phyloP scores from a whole-genome alignment of 2,329 filamentous ascomycete genomes.

The Calonectria hawksworthii region DNA sequence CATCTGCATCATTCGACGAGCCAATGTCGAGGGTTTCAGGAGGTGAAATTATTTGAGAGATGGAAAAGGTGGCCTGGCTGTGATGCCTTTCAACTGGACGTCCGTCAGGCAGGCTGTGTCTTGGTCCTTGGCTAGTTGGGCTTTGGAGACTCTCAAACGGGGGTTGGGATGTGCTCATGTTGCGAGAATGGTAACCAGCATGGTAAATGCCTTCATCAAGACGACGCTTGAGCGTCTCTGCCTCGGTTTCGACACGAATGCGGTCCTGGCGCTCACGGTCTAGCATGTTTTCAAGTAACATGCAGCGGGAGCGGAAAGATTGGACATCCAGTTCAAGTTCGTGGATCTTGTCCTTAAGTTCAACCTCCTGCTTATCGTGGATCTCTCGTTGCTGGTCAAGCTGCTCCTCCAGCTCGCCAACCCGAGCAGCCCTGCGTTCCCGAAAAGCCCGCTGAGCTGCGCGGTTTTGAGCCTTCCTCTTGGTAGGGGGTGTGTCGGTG shows the following conservation, averaged over 20 bases:
- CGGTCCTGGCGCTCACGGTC: slow-evolving; percentile 69
- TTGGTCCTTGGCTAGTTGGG: slow-evolving; percentile 42
- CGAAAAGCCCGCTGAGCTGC: slow-evolving; percentile 92
- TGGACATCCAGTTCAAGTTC: slow-evolving; percentile 76
- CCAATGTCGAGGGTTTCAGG: slow-evolving; percentile 58
- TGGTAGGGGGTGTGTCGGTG: slow-evolving; percentile 91
- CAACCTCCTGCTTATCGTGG: slow-evolving; percentile 69
- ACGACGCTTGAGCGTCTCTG: slow-evolving; percentile 51
- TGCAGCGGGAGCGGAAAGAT: slow-evolving; percentile 73
- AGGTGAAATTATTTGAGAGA: slow-evolving; percentile 70
- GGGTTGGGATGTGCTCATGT: slow-evolving; percentile 45
- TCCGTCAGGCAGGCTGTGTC: slow-evolving; percentile 47
- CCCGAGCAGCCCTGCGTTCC: slow-evolving; percentile 86
- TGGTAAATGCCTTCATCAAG: slow-evolving; percentile 47
- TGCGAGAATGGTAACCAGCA: slow-evolving; percentile 44
- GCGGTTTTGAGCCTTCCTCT: slow-evolving; percentile 94
- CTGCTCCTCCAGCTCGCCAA: slow-evolving; percentile 81
- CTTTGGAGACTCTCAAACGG: slow-evolving; percentile 47
- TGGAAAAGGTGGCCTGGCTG: slow-evolving; percentile 64
- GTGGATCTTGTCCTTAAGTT: slow-evolving; percentile 69
- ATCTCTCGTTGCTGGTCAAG: slow-evolving; percentile 72
- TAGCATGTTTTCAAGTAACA: slow-evolving; percentile 74
- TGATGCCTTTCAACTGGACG: slow-evolving; percentile 46
- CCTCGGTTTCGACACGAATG: slow-evolving; percentile 58
- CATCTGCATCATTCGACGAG: slow-evolving; percentile 46